Evolutionary conservation across 129 eudicot species (phyloP).

Genomic region (Erigeron canadensis): DNA sequence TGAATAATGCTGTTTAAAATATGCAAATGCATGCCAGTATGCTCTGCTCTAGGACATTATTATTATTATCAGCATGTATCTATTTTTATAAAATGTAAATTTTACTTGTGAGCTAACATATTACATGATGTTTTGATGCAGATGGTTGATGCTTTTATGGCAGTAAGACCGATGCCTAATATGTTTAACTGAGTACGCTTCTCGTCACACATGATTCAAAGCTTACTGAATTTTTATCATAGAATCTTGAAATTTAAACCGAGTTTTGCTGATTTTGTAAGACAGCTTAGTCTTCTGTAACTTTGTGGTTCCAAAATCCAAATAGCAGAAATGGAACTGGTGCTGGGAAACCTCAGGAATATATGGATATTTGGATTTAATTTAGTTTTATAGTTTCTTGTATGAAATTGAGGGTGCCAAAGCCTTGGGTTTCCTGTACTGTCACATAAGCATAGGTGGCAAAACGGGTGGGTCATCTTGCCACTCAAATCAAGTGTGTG

Average conservation of each 20-base stretch:
- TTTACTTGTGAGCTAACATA: background rate
- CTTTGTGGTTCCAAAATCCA: background rate
- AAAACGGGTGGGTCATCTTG: no score
- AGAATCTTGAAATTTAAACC: background rate
- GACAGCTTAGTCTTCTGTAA: background rate
- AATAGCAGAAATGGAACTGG: background rate
- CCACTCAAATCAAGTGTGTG: no score
- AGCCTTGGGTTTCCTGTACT: background rate
- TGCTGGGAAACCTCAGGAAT: background rate
- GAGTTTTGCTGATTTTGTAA: background rate
- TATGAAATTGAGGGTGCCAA: slow-evolving; percentile 30
- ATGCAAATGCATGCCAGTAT: no score
- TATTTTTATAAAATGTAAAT: background rate
- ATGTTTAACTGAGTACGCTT: slow-evolving; percentile 55
- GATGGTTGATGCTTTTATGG: slow-evolving; percentile 98
- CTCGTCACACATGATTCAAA: background rate
- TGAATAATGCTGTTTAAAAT: no score
- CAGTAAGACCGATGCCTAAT: slow-evolving; percentile 84
- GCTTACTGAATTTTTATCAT: background rate
- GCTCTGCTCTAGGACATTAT: no score
- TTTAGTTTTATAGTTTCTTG: background rate
- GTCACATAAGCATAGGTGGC: no score
- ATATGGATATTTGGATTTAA: slow-evolving; percentile 11
- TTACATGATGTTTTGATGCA: slow-evolving; percentile 33
- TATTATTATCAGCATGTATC: background rate